Evolutionary conservation across 1,284 basidiomycete species (phyloP), one percentile per base, ranked within the genome.

Genomic region (Trichosporon sp.): DNA sequence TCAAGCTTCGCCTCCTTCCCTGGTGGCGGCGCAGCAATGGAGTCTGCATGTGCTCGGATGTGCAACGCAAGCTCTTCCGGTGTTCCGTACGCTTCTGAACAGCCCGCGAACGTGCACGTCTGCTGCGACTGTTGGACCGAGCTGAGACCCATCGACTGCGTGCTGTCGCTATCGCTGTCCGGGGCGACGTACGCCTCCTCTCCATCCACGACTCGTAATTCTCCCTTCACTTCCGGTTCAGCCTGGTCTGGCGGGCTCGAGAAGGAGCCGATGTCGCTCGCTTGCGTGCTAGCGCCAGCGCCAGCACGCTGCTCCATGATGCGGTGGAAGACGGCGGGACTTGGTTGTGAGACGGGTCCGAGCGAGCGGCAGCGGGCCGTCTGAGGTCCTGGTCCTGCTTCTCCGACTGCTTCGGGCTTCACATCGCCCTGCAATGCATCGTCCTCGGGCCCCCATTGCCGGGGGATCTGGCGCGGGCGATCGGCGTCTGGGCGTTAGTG

Each of bases 331-430:
- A 68, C 67, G n/a, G 21, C 51, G 7, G 70, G 69, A 2, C 70
- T 71, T 2, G 71, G 73, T 19, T 74, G 73, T 1, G 73, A 73
- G 3, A 76, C 73, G 2, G 73, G 73, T 14, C 21, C 66, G 16
- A 75, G 70, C 1, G 32, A 31, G 1, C 37, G 51, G n/a, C 40
- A 38, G 16, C 69, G 70, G 2, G 40, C 19, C 1, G 73, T 74
- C 19, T 54, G 35, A 1, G 73, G 73, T 2, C 73, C 73, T 0
- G 73, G 73, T 1, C 73, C 71, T 5, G 72, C 68, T 37, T 46
- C 66, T 56, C 70, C 68, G 2, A 65, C 8, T 12, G 21, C 40
- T 7, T 43, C 40, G 19, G 40, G 64, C 64, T 65, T 65, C 19
- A 12, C 38, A 8, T 31, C 31, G 14, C 8, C 37, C 2, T 31